Evolutionary conservation across 768 basidiomycete species (phyloP), one percentile per base, ranked within the genome.

Genomic region (Pholiota molesta): DNA sequence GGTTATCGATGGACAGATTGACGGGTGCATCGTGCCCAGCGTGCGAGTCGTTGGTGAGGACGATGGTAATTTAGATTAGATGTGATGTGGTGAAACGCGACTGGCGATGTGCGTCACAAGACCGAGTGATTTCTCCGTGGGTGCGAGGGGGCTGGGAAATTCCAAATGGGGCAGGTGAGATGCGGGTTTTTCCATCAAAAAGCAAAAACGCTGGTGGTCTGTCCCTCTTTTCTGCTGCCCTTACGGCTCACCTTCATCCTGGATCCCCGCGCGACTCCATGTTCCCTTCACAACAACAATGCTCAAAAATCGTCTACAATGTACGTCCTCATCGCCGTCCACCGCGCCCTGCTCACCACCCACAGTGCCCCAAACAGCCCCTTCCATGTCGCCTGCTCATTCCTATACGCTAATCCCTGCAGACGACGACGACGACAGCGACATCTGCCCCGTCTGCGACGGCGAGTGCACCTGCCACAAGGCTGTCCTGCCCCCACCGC

Each of bases 391-490:
- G 81, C 76, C 80, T 86, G 77, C 86, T 85, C 82, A 84, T 81
- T 76, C 85, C 79, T 79, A 86, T 87, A 88, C 86, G 80, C 78
- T 82, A 79, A 84, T 74, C 79, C 68, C 66, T 66, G 71, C 56
- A 62, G 79, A 83, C 76, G 86, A 87, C 78, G 88, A 90, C 75
- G 92, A 93, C 72, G 90, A 91, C 82, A 85, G 86, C 85, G 89
- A 92, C 73, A 92, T 94, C 60, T 94, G 92, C 75, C 92, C 91
- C 8, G 91, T 94, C 65, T 94, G 92, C 90, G 92, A 94, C 81
- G 88, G 90, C 71, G 88, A 91, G 71, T 94, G 92, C 80, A 93
- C 90, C 31, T 94, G 92, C 81, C 74, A 77, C 74, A 86, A 82
- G 79, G 79, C 75, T 33, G 45, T 49, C 39, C 66, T 52, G n/a